Evolutionary conservation across 805 yeast species (phyloP).

Genomic region (Cyberlindnera mrakii): DNA sequence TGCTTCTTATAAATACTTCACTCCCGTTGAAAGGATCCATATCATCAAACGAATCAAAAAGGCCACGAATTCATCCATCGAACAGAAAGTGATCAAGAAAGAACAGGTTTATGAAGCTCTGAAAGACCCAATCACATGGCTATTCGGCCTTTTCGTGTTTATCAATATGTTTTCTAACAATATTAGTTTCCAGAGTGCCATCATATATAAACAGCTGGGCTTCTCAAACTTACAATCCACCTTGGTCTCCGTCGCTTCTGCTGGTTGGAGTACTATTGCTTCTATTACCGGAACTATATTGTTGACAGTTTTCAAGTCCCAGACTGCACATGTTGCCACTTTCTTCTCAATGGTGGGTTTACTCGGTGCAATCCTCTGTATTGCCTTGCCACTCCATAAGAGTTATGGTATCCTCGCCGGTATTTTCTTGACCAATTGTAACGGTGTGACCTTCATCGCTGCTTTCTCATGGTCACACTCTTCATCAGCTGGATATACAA

Average conservation of each 20-base stretch:
- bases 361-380: conserved; percentile 34
- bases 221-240: conserved; percentile 36
- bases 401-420: conserved; percentile 28
- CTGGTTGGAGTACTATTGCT: conserved; percentile 20
- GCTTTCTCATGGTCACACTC: conserved; percentile 17
- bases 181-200: conserved; percentile 37
- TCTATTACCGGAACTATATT: conserved; percentile 28
- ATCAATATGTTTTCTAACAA: conserved; percentile 40
- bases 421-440: conserved; percentile 23
- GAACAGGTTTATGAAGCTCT: conserved; percentile 35
- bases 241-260: conserved; percentile 39
- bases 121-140: conserved; percentile 34
- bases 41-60: conserved; percentile 33
- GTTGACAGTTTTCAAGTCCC: conserved; percentile 25
- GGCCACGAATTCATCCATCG: conserved; percentile 32
- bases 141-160: conserved; percentile 28
- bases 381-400: conserved; percentile 31
- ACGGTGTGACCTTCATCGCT: conserved; percentile 23
- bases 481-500: conserved; percentile 36
- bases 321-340: conserved; percentile 25
- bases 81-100: conserved; percentile 34
- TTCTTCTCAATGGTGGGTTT: conserved; percentile 15
- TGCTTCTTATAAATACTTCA: conserved; percentile 34
- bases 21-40: conserved; percentile 36
- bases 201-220: conserved; percentile 34